Base-by-base conservation (phyloP, 768 basidiomycete genomes). In the Pholiota microspora region DNA sequence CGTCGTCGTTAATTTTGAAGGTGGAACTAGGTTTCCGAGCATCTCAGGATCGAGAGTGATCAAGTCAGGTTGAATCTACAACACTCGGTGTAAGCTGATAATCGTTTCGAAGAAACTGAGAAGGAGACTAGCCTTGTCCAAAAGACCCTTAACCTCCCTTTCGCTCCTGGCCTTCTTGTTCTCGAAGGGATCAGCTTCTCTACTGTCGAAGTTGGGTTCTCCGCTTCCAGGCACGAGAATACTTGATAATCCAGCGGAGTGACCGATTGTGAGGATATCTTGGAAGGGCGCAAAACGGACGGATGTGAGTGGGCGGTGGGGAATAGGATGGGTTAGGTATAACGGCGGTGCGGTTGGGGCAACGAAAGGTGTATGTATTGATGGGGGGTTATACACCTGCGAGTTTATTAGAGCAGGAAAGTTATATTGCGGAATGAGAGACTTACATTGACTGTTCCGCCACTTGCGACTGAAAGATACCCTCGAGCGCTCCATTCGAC, bases 141-240 rank as follows among this genome's bases (percentile, higher is more conserved):
- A 73, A 10, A 99, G 80, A 40, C 78, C 81, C 67, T 90, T 87
- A 63, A 98, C 93, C 69, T 98, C 97, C 53, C 91, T 79, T 73
- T 98, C 97, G 51, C 91, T 78, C 54, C 94, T 72, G 18, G 89
- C 78, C 58, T 83, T 86, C 68, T 81, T 84, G 64, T 86, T 82
- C 71, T 99, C 96, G 73, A 89, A 98, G 2, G 95, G 94, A 81
- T 99, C 95, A 0, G 93, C 92, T 69, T 98, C 97, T 12, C 79
- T 69, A 54, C 88, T 90, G 65, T 99, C 97, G 67, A 94, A 96
- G 76, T 97, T 94, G 44, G 95, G 84, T 69, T 98, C 95, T 29
- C 96, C 97, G 7, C 86, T 74, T 24, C 96, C 96, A 0, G 97
- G 97, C 0, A 98, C 87, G 51, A 98, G 77, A 48, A 98, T 80